A percentile compares a stretch with the other conserved stretches of the same genome.
Conservation (phyloP, 129 eudicot genomes). For the Tanacetum coccineum region DNA sequence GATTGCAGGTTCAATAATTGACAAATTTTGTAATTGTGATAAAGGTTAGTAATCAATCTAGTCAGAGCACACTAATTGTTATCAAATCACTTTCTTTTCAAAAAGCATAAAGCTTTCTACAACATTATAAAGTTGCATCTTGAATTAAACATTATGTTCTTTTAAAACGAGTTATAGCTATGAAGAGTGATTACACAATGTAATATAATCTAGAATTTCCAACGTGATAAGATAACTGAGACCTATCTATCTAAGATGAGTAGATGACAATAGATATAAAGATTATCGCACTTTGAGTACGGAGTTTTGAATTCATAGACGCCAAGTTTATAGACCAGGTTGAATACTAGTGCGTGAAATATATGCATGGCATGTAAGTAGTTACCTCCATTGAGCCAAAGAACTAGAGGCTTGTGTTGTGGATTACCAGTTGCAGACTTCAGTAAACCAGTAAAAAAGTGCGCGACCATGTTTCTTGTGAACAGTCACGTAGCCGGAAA, state of each 20-base stretch:
- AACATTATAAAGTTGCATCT: too few species aligned
- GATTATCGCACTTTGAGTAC: too few species aligned
- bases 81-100: slow-evolving; percentile 8
- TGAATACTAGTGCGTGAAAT: neutral
- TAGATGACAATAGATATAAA: too few species aligned
- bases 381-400: slow-evolving; percentile 99
- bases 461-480: slow-evolving; percentile 62
- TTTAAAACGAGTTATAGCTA: too few species aligned
- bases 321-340: too few species aligned
- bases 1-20: slow-evolving; percentile 17
- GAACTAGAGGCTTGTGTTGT: slow-evolving; percentile 63
- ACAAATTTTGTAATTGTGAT: slow-evolving; percentile 25
- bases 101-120: too few species aligned
- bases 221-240: too few species aligned
- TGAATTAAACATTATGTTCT: neutral
- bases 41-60: slow-evolving; percentile 7
- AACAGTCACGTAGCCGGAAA: slow-evolving; percentile 83
- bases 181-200: too few species aligned
- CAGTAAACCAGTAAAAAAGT: slow-evolving; percentile 84
- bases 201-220: too few species aligned
- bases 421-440: slow-evolving; percentile 49
- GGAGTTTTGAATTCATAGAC: too few species aligned
- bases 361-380: too few species aligned
- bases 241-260: too few species aligned
- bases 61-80: slow-evolving; percentile 15